Percentiles rank a stretch among this genome's conserved stretches.
phyloP scores from a whole-genome alignment of 176 grass and related monocot genomes.

The Neostapfia colusana region DNA sequence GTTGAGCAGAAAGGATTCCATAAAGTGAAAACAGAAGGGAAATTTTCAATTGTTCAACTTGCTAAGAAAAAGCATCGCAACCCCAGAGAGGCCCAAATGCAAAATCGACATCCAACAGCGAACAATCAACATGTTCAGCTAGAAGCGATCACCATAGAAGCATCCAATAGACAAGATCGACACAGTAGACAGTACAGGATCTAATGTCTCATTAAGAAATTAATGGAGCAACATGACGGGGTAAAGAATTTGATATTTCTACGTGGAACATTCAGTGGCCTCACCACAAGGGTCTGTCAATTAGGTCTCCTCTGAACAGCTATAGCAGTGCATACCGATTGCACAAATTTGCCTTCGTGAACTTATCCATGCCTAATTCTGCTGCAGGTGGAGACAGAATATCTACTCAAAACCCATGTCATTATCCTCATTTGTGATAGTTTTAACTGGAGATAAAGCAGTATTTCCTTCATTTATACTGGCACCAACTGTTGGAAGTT shows the following conservation, averaged over 20 bases:
- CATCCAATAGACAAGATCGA: neutral
- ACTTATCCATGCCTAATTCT: neutral
- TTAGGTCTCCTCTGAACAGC: neutral
- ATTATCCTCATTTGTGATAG: conserved; percentile 1
- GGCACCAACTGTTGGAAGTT: neutral
- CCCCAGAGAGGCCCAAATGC: no score
- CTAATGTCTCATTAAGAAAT: neutral
- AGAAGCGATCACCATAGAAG: neutral
- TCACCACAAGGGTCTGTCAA: neutral
- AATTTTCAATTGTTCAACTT: no score
- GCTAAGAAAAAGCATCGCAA: no score
- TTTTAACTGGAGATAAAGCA: conserved; percentile 1
- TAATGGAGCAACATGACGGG: neutral
- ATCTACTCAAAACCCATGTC: conserved; percentile 15
- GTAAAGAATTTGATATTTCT: neutral
- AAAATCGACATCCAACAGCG: no score
- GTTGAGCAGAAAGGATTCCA: no score
- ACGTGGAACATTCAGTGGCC: neutral
- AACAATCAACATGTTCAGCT: neutral
- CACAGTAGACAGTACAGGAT: neutral
- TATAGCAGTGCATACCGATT: neutral
- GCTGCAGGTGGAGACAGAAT: neutral
- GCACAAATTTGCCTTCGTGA: neutral
- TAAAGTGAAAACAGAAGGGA: no score
- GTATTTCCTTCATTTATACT: conserved; percentile 14